Percentiles rank a stretch among this genome's conserved stretches.
These are phyloP conservation scores for Heteromeles arbutifolia DNA, from an alignment of 306 rosid species.

Conservation along the genomic window DNA sequence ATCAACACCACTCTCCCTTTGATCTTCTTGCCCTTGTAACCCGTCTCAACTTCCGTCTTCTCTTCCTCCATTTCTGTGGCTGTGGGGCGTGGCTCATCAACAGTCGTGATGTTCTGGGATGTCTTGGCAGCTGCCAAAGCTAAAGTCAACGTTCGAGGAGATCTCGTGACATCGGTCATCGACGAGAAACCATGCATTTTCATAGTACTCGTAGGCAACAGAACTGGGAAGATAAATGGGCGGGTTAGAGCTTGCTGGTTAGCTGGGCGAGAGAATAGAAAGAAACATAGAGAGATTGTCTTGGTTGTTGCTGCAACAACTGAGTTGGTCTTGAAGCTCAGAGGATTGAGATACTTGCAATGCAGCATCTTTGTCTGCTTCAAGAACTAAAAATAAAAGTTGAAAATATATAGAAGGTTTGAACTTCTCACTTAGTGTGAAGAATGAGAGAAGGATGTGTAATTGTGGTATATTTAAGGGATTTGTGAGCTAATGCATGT, in stretches of 20 bases:
- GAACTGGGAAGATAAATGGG: neutral
- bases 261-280: no score
- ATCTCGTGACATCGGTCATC: neutral
- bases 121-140: neutral
- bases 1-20: constrained; percentile 61
- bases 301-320: neutral
- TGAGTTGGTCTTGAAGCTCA: neutral
- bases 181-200: neutral
- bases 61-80: neutral
- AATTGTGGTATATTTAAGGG: neutral
- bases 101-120: neutral
- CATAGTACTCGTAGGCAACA: neutral
- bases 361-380: neutral
- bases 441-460: neutral
- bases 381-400: neutral
- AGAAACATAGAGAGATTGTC: no score
- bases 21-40: constrained; percentile 11
- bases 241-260: no score
- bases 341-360: neutral
- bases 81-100: neutral
- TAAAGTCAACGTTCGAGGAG: neutral
- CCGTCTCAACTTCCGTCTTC: neutral
- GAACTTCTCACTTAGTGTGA: neutral
- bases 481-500: no score
- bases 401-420: neutral